Base-by-base conservation (phyloP, 2,329 filamentous ascomycete genomes). In the Stagonosporopsis vannaccii region DNA sequence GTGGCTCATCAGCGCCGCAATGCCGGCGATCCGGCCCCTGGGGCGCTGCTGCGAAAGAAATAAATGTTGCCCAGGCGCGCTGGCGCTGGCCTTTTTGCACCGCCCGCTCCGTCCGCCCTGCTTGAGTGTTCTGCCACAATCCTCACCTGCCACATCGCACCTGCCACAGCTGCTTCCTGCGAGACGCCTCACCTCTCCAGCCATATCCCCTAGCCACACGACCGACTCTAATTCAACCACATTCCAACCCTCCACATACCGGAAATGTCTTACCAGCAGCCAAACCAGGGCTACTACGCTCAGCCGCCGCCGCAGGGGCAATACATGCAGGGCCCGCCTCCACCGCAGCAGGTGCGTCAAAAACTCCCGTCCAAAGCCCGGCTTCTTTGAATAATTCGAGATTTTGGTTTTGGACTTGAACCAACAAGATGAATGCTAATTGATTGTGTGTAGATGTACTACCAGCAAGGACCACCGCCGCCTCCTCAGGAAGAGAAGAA, bases 401-500 rank as follows among this genome's bases (percentile, higher is more conserved):
- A n/a, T n/a, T n/a, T n/a, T n/a, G n/a, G n/a, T n/a, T n/a, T n/a
- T n/a, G n/a, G n/a, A n/a, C n/a, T n/a, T n/a, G n/a, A n/a, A n/a
- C n/a, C n/a, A n/a, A n/a, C n/a, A n/a, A n/a, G n/a, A n/a, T n/a
- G n/a, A 36, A 6, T n/a, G 33, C 33, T 19, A 17, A 23, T n/a
- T 6, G n/a, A 25, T 25, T 12, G 2, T 15, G 1, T 5, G 4
- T 43, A 75, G 72, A 74, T 75, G 72, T 63, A 72, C 58, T 51
- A 51, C 32, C 48, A 51, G 32, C 48, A 51, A 17, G 67, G 56
- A 2, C 69, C 69, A 4, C 69, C 67, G 12, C 66, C 67, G 22
- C 61, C 64, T 32, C 66, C 63, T 28, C 60, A 60, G 17, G 59
- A 69, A 17, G 49, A 64, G 20, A 69, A 73, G 63, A 74, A 75